phyloP scores from a whole-genome alignment of 73 alveolate species.

The Paramecium octaurelia region DNA sequence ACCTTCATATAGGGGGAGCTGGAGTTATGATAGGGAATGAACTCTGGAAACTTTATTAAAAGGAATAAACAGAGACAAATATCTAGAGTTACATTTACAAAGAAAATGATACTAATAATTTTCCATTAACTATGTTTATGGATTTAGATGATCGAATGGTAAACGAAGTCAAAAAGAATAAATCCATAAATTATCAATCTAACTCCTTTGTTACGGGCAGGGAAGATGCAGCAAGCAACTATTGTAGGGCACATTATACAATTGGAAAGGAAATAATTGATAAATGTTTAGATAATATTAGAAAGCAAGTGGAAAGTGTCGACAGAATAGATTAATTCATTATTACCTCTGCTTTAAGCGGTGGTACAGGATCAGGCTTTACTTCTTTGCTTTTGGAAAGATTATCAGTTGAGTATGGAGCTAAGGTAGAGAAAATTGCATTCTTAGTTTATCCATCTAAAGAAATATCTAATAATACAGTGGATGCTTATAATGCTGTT shows the following conservation, averaged over 20 bases:
- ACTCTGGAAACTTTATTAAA: not conserved
- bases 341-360: slow-evolving; percentile 27
- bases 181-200: not conserved
- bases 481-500: not conserved
- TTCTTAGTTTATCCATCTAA: not conserved
- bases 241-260: slow-evolving; percentile 42
- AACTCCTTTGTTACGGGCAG: not conserved
- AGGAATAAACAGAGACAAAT: not conserved
- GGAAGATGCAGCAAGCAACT: slow-evolving; percentile 48
- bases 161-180: not conserved
- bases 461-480: not conserved
- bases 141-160: slow-evolving; percentile 1
- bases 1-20: slow-evolving; percentile 15
- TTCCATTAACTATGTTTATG: not conserved
- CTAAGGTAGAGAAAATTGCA: not conserved
- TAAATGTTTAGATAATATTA: not conserved
- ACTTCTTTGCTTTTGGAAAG: slow-evolving; percentile 9
- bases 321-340: not conserved
- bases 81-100: not conserved
- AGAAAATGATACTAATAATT: not conserved
- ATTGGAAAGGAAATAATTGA: slow-evolving; percentile 40
- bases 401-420: slow-evolving; percentile 46
- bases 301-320: slow-evolving; percentile 26
- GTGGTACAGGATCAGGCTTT: slow-evolving; percentile 61
- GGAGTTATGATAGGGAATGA: not conserved